phyloP scores from a whole-genome alignment of 352 stramenopile genomes.

The Phytophthora boehmeriae region DNA sequence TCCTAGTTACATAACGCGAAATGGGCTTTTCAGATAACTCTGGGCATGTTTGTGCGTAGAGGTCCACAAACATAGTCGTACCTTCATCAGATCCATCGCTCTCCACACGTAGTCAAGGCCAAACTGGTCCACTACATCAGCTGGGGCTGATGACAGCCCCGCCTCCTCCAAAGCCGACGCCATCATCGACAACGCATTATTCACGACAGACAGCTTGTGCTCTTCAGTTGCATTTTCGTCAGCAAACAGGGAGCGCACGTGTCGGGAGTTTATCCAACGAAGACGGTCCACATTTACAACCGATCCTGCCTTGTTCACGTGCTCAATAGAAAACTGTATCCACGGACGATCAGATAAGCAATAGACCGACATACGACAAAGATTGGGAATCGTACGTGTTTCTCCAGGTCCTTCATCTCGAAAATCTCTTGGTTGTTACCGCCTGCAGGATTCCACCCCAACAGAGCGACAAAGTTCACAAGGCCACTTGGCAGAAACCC shows the following conservation, averaged over 20 bases:
- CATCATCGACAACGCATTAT: constrained; percentile 75
- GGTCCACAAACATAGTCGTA: constrained; percentile 9
- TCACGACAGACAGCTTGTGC: constrained; percentile 55
- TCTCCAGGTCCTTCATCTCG: constrained; percentile 89
- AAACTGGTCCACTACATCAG: constrained; percentile 57
- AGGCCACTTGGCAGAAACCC: constrained; percentile 96
- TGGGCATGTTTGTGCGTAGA: not conserved
- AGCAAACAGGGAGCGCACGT: constrained; percentile 81
- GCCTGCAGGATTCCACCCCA: constrained; percentile 96
- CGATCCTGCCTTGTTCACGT: constrained; percentile 89
- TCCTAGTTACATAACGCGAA: constrained; percentile 43
- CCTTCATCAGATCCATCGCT: constrained; percentile 86
- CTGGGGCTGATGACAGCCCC: constrained; percentile 25
- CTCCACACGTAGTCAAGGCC: constrained; percentile 75
- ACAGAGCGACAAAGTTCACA: constrained; percentile 98
- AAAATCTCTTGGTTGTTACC: constrained; percentile 98
- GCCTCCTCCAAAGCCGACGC: constrained; percentile 41
- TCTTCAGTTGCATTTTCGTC: constrained; percentile 44
- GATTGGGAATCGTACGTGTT: constrained; percentile 39
- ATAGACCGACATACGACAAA: too few relatives aligned
- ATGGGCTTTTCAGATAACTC: not conserved
- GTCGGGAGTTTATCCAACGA: constrained; percentile 90
- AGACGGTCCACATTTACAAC: constrained; percentile 89
- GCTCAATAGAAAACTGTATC: constrained; percentile 79
- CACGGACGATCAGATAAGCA: constrained; percentile 1